Evolutionary conservation across 2,329 filamentous ascomycete genomes (phyloP).

Genomic region (Esteya vermicola): DNA sequence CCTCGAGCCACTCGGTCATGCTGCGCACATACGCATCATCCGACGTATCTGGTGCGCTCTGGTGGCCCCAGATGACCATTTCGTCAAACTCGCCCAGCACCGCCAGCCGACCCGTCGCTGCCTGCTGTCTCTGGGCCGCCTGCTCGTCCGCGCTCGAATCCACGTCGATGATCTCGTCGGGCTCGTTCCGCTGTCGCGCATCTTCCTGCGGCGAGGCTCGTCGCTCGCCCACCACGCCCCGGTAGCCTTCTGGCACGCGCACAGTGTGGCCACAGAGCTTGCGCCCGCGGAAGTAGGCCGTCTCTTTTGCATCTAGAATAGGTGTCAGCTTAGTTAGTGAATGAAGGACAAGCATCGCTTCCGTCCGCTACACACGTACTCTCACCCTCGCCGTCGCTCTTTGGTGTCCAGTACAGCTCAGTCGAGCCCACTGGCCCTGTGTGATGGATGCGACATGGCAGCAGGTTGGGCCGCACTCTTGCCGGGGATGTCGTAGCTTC

Average conservation of each 20-base stretch:
- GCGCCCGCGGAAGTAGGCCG: conserved; percentile 64
- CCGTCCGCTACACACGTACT: too few species aligned
- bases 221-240: conserved; percentile 44
- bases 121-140: conserved; percentile 10
- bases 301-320: conserved; percentile 39
- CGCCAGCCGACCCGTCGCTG: conserved; percentile 43
- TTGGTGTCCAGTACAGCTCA: conserved; percentile 57
- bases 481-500: conserved; percentile 7
- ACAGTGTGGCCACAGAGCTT: conserved; percentile 58
- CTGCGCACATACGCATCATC: conserved; percentile 60
- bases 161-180: conserved; percentile 14
- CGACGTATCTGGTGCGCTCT: conserved; percentile 43
- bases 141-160: conserved; percentile 29
- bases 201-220: conserved; percentile 18
- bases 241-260: conserved; percentile 56
- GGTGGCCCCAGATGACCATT: conserved; percentile 75
- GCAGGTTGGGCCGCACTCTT: conserved; percentile 49
- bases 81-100: conserved; percentile 56
- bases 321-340: too few species aligned
- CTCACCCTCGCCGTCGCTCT: conserved; percentile 5
- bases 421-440: conserved; percentile 54
- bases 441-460: conserved; percentile 71
- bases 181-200: conserved; percentile 5
- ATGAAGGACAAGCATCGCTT: too few species aligned
- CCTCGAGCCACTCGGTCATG: conserved; percentile 65